Conservation (phyloP, 2,329 filamentous ascomycete genomes). For the Exophiala oligosperma region DNA sequence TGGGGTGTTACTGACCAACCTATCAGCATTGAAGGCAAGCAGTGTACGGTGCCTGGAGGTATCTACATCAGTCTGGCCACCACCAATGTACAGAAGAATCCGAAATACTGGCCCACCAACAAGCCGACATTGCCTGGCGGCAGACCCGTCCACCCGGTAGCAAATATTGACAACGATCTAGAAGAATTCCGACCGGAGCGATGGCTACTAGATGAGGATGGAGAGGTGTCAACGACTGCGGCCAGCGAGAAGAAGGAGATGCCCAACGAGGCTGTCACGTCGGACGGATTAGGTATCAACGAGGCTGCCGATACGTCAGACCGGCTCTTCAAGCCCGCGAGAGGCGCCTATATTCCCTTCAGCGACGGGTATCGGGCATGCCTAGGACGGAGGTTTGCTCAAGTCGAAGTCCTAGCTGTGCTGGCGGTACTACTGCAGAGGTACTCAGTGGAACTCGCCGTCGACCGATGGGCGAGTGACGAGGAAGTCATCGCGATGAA, state of each 20-base stretch:
- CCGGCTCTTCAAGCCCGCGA: slow-evolving; percentile 58
- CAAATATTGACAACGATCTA: slow-evolving; percentile 54
- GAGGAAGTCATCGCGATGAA: slow-evolving; percentile 57
- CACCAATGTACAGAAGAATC: slow-evolving; percentile 64
- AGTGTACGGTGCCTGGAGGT: slow-evolving; percentile 58
- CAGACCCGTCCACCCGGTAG: slow-evolving; percentile 33
- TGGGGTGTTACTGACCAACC: slow-evolving; percentile 47
- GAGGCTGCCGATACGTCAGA: slow-evolving; percentile 62
- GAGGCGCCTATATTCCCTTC: slow-evolving; percentile 58
- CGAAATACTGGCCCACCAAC: slow-evolving; percentile 66
- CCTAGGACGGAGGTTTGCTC: slow-evolving; percentile 57
- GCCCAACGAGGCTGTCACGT: slow-evolving; percentile 26
- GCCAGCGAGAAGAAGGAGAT: slow-evolving; percentile 12
- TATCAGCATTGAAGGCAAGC: slow-evolving; percentile 59
- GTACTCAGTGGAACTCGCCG: slow-evolving; percentile 70
- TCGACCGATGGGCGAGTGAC: slow-evolving; percentile 59
- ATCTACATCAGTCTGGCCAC: slow-evolving; percentile 58
- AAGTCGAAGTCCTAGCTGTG: slow-evolving; percentile 57
- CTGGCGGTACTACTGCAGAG: slow-evolving; percentile 54
- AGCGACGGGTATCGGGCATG: slow-evolving; percentile 57
- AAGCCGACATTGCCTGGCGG: slow-evolving; percentile 42
- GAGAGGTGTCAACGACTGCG: slow-evolving; percentile 15
- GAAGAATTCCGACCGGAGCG: slow-evolving; percentile 70
- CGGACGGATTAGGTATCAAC: slow-evolving; percentile 49
- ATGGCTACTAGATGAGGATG: slow-evolving; percentile 56